Percentiles rank a stretch among this genome's conserved stretches.
These are phyloP conservation scores for Hemileccinum impolitum DNA, from an alignment of 768 basidiomycete genomes.

Conservation along the genomic window DNA sequence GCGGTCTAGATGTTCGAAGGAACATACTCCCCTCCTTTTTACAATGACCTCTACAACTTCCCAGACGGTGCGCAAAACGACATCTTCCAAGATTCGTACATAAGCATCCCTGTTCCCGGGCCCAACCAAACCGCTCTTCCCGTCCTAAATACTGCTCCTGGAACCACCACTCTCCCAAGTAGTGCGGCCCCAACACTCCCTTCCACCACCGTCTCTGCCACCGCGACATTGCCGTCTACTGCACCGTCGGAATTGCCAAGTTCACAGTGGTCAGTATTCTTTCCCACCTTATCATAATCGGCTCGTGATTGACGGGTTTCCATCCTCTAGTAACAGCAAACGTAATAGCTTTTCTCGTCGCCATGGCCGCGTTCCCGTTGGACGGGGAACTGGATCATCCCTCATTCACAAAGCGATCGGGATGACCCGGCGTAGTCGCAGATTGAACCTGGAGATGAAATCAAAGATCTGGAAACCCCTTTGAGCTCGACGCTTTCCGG, in stretches of 20 bases:
- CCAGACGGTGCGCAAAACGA: constrained; percentile 68
- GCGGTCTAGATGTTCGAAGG: constrained; percentile 60
- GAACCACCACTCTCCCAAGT: background rate
- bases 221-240: background rate
- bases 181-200: no score
- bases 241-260: background rate
- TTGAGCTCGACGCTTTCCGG: background rate
- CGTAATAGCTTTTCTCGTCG: constrained; percentile 9
- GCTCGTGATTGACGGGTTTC: background rate
- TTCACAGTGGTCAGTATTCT: constrained; percentile 14
- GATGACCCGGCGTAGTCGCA: constrained; percentile 14
- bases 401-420: constrained; percentile 3
- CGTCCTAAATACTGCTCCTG: constrained; percentile 3
- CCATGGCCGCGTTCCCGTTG: background rate
- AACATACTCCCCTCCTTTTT: constrained; percentile 56
- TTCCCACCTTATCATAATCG: background rate
- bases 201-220: no score
- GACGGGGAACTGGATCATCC: constrained; percentile 2
- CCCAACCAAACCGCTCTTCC: constrained; percentile 32
- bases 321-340: background rate
- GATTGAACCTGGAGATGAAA: background rate
- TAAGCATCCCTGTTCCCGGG: constrained; percentile 41
- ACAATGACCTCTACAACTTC: constrained; percentile 71
- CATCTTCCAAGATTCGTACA: constrained; percentile 63
- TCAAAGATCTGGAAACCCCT: constrained; percentile 15